phyloP scores from a whole-genome alignment of 805 yeast genomes.

The Lipomyces chichibuensis region DNA sequence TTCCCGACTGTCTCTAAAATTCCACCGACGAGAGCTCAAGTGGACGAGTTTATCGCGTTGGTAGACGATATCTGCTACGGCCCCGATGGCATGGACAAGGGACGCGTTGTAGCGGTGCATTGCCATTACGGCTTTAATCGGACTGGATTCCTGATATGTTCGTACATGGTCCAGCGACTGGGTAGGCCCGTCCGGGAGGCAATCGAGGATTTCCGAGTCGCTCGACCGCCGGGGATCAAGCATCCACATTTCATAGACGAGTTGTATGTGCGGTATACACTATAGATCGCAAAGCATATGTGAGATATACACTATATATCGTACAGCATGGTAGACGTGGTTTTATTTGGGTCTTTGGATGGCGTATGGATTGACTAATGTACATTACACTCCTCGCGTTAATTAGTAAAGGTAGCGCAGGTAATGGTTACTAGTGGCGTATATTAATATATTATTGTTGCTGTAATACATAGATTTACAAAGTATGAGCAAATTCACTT shows the following conservation, averaged over 20 bases:
- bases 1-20: slow-evolving; percentile 78
- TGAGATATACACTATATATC: slow-evolving; percentile 51
- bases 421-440: background rate
- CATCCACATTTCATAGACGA: slow-evolving; percentile 79
- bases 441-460: background rate
- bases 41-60: slow-evolving; percentile 57
- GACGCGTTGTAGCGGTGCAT: slow-evolving; percentile 60
- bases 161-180: slow-evolving; percentile 63
- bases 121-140: slow-evolving; percentile 84
- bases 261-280: slow-evolving; percentile 60
- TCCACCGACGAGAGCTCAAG: slow-evolving; percentile 66
- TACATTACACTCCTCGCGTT: background rate
- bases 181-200: slow-evolving; percentile 68
- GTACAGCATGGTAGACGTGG: background rate
- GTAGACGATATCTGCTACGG: slow-evolving; percentile 51
- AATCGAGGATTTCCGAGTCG: slow-evolving; percentile 57
- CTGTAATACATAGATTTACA: background rate
- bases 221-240: slow-evolving; percentile 72
- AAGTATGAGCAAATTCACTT: background rate
- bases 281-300: slow-evolving; percentile 44
- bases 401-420: background rate
- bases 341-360: background rate
- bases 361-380: background rate
- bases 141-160: slow-evolving; percentile 73
- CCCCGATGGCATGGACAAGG: slow-evolving; percentile 15